These are phyloP conservation scores for Coemansia sp. DNA, from an alignment of 192 early-diverging fungal species.

Conservation along the genomic window DNA sequence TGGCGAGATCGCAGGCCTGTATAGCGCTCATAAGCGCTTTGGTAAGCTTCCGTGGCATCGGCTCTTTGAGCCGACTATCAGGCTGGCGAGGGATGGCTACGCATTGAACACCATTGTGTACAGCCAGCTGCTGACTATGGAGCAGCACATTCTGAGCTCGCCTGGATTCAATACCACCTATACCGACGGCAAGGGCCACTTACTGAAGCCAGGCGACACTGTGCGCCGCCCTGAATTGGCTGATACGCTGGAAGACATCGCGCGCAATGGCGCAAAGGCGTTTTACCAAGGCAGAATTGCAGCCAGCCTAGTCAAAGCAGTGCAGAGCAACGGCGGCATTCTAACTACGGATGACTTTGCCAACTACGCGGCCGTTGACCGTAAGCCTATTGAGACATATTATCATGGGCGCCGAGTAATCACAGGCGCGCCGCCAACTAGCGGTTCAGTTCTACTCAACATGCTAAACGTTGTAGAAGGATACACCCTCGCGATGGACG, in stretches of 20 bases:
- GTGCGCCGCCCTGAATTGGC: slow-evolving; percentile 64
- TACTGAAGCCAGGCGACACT: slow-evolving; percentile 70
- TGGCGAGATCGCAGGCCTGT: slow-evolving; percentile 88
- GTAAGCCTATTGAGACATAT: slow-evolving; percentile 62
- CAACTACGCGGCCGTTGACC: slow-evolving; percentile 64
- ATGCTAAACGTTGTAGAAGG: slow-evolving; percentile 89
- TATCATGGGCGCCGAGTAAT: slow-evolving; percentile 81
- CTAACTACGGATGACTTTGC: slow-evolving; percentile 75
- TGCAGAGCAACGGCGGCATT: slow-evolving; percentile 72
- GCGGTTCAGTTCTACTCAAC: slow-evolving; percentile 81
- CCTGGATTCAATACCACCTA: slow-evolving; percentile 56
- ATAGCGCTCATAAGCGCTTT: slow-evolving; percentile 74
- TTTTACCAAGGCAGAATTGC: slow-evolving; percentile 70
- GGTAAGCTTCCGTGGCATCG: slow-evolving; percentile 84
- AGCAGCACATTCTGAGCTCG: slow-evolving; percentile 22
- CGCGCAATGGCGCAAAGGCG: slow-evolving; percentile 61
- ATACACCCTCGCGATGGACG: slow-evolving; percentile 66
- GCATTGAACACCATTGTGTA: slow-evolving; percentile 57
- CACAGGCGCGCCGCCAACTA: slow-evolving; percentile 75
- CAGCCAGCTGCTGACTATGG: slow-evolving; percentile 34
- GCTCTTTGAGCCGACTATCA: slow-evolving; percentile 78
- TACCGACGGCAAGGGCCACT: slow-evolving; percentile 69
- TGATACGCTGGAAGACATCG: slow-evolving; percentile 66
- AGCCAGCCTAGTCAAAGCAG: slow-evolving; percentile 65
- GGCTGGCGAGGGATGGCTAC: slow-evolving; percentile 78